These are phyloP conservation scores for Hanseniaspora valbyensis DNA, from an alignment of 805 yeast species.

Conservation along the genomic window DNA sequence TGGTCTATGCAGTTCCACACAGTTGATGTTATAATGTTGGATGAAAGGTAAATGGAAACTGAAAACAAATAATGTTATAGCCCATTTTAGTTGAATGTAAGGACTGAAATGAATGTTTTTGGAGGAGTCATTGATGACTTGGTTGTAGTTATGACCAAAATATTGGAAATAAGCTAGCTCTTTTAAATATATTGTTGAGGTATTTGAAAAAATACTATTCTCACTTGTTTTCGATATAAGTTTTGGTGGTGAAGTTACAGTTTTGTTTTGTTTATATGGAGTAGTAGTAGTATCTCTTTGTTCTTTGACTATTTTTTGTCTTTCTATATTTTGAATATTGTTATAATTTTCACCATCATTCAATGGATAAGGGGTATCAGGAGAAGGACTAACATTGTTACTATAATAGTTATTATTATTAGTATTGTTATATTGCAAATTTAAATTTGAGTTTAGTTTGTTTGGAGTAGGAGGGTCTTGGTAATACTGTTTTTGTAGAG, in stretches of 20 bases:
- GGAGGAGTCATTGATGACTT: constrained; percentile 23
- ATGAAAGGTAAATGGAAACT: constrained; percentile 35
- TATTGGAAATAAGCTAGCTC: constrained; percentile 18
- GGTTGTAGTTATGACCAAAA: constrained; percentile 23
- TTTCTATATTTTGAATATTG: background rate
- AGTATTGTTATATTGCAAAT: no score
- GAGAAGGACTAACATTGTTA: background rate
- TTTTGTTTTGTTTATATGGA: background rate
- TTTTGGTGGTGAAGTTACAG: constrained; percentile 10
- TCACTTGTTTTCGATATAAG: constrained; percentile 5
- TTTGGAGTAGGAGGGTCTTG: no score
- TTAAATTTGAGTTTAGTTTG: no score
- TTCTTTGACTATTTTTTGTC: background rate
- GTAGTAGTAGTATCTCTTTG: background rate
- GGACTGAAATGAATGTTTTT: constrained; percentile 33
- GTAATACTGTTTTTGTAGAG: no score
- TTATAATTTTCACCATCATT: background rate
- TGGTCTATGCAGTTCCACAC: constrained; percentile 32
- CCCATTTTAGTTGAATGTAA: constrained; percentile 50
- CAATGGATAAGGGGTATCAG: background rate
- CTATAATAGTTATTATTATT: no score
- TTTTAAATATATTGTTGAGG: constrained; percentile 2
- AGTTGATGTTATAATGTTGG: constrained; percentile 39
- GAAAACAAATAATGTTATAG: constrained; percentile 43
- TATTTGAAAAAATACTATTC: constrained; percentile 3